Conservation (phyloP, 352 stramenopile species). For the Pythium guiyangense region DNA sequence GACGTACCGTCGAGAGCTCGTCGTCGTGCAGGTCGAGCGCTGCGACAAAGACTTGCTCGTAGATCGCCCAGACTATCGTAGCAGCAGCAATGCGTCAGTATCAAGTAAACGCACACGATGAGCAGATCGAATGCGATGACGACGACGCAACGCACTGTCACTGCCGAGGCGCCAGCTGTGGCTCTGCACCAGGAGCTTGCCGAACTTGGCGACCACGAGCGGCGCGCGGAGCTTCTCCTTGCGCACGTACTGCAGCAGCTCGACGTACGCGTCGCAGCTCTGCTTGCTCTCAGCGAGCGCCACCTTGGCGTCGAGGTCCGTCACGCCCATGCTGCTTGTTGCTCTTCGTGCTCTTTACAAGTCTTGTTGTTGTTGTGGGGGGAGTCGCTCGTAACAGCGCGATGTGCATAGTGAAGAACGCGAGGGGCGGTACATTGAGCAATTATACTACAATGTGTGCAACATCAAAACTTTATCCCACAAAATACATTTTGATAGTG, state of each 20-base stretch:
- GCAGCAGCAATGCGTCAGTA: neutral
- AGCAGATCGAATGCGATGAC: neutral
- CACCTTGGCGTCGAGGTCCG: constrained; percentile 42
- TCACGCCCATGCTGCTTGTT: constrained; percentile 26
- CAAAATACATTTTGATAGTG: no score
- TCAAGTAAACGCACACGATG: neutral
- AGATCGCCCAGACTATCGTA: constrained; percentile 51
- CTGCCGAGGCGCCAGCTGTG: constrained; percentile 49
- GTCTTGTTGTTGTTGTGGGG: no score
- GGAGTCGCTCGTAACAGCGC: no score
- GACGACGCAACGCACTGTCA: constrained; percentile 23
- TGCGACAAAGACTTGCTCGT: constrained; percentile 64
- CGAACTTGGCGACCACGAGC: constrained; percentile 30
- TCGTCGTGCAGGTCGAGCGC: constrained; percentile 60
- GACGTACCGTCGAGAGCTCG: constrained; percentile 30
- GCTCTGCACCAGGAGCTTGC: constrained; percentile 40
- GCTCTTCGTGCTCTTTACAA: neutral
- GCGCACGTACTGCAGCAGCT: constrained; percentile 48
- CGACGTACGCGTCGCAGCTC: constrained; percentile 25
- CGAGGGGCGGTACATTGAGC: no score
- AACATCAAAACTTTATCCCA: no score
- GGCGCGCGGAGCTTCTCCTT: constrained; percentile 56
- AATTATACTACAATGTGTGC: no score
- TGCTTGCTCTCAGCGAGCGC: constrained; percentile 27
- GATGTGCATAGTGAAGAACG: no score